Percentiles rank a stretch among this genome's conserved stretches.
These are phyloP conservation scores for Arthroderma sp. DNA, from an alignment of 2,329 filamentous ascomycete species.

Conservation along the genomic window DNA sequence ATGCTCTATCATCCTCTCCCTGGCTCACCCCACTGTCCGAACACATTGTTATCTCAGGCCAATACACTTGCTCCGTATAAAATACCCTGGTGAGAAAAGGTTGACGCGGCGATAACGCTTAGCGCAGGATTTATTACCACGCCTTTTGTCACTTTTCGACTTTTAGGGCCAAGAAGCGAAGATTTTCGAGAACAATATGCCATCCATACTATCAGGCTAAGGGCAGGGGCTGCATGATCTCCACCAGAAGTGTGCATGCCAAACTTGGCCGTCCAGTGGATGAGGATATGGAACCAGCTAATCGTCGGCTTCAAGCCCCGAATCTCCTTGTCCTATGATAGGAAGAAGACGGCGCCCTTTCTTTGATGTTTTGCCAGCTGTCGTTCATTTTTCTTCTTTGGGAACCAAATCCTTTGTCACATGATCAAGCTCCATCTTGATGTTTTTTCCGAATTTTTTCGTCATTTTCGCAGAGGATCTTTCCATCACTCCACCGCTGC, in stretches of 20 bases:
- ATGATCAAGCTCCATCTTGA: neutral
- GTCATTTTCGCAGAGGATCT: neutral
- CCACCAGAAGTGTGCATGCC: neutral
- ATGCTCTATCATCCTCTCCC: neutral
- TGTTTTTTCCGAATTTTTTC: neutral
- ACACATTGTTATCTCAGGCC: neutral
- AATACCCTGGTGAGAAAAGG: neutral
- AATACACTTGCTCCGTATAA: neutral
- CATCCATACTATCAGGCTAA: neutral
- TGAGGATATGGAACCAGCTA: neutral
- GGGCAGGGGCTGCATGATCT: neutral
- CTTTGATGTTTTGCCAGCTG: neutral
- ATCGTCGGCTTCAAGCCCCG: neutral
- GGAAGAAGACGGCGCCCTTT: neutral
- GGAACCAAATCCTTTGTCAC: neutral
- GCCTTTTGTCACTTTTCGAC: neutral
- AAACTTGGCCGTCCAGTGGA: neutral
- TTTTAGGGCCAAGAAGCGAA: neutral
- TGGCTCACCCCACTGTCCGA: neutral
- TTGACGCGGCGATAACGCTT: neutral
- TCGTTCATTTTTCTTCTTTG: neutral
- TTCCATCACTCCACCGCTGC: neutral
- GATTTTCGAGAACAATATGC: neutral
- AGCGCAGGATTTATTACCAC: neutral
- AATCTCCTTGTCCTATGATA: neutral